phyloP scores from a whole-genome alignment of 1,284 basidiomycete genomes.

The Ganoderma multipileum region DNA sequence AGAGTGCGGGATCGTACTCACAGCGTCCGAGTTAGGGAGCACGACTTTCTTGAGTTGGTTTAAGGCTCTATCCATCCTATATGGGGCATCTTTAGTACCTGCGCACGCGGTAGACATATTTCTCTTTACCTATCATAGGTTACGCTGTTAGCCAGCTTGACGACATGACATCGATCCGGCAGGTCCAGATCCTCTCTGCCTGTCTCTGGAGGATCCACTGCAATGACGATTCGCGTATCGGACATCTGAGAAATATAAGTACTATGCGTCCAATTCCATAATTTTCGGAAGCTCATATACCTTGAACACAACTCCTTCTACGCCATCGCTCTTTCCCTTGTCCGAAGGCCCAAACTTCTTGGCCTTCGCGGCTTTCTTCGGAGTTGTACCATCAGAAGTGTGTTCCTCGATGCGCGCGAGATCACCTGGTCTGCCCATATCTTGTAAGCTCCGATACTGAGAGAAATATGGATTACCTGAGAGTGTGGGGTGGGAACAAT shows the following conservation, averaged over 20 bases:
- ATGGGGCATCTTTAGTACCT: neutral
- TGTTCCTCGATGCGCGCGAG: conserved; percentile 85
- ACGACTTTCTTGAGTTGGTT: conserved; percentile 64
- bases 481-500: conserved; percentile 84
- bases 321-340: conserved; percentile 36
- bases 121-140: conserved; percentile 83
- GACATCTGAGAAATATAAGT: conserved; percentile 59
- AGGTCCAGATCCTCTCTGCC: conserved; percentile 73
- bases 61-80: conserved; percentile 86
- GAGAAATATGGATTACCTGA: conserved; percentile 58
- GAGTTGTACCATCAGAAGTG: conserved; percentile 44
- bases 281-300: conserved; percentile 40
- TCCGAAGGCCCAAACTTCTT: conserved; percentile 53
- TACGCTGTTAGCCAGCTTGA: conserved; percentile 91
- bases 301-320: conserved; percentile 87
- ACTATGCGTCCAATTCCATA: no score
- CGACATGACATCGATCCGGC: conserved; percentile 82
- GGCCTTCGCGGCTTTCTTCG: conserved; percentile 53
- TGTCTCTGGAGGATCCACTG: conserved; percentile 68
- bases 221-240: conserved; percentile 79
- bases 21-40: conserved; percentile 39
- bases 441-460: conserved; percentile 15
- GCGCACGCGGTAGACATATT: neutral
- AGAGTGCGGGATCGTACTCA: conserved; percentile 9
- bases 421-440: conserved; percentile 59